Base-by-base conservation (phyloP, 495 filamentous ascomycete species). In the Choiromyces venosus region DNA sequence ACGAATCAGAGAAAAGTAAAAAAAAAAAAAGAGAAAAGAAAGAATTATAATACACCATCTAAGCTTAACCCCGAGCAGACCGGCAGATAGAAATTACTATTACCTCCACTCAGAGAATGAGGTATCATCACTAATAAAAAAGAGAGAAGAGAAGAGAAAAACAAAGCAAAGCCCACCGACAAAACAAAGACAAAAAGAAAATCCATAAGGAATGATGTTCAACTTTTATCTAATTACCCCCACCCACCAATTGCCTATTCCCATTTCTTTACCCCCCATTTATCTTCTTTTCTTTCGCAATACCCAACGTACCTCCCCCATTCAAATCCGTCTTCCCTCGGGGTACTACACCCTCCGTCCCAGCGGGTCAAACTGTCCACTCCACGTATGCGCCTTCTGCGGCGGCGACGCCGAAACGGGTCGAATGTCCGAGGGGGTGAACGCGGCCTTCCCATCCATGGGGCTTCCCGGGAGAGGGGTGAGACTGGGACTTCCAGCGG, bases 31-130 rank as follows among this genome's bases (percentile, higher is more conserved):
- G 46, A 21, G n/a, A n/a, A n/a, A n/a, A 29, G 52, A 10, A 29
- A 29, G n/a, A 61, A 61, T 29, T 61, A 61, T 61, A 33, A 61
- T 61, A 61, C 52, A 61, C 52, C 25, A 61, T 61, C 52, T 61
- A 61, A 61, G n/a, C 25, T 25, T 29, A 33, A 52, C 6, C 52
- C 52, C 52, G 52, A 33, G 52, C 52, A n/a, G n/a, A n/a, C n/a
- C n/a, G n/a, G n/a, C n/a, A n/a, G n/a, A n/a, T n/a, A n/a, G 52
- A 61, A 61, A 61, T 61, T 61, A 56, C 52, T 14, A 61, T 33
- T 33, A 33, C 52, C 25, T 33, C 25, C 52, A 61, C 29, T 29
- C 52, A 16, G 25, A 12, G 25, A 61, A 61, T 12, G 52, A 61
- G 52, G 25, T 29, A 29, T 25, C 52, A 29, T 33, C 52, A 33